phyloP scores from a whole-genome alignment of 2,329 filamentous ascomycete species.

The Dactylellina haptotyla region DNA sequence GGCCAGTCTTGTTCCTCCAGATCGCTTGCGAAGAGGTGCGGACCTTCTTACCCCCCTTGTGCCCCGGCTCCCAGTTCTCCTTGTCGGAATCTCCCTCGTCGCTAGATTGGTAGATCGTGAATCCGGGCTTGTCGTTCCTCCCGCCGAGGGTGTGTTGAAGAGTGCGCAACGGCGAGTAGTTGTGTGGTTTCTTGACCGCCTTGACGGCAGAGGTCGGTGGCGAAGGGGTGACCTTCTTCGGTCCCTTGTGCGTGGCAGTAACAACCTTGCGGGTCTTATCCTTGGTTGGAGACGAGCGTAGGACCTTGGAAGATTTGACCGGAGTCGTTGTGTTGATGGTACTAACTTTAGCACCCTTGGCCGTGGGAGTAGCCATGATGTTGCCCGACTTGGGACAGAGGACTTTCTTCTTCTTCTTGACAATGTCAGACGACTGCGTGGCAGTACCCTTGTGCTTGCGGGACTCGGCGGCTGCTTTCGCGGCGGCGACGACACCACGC shows the following conservation, averaged over 20 bases:
- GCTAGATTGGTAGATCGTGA: conserved; percentile 51
- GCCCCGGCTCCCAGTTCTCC: conserved; percentile 48
- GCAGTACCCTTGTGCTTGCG: conserved; percentile 26
- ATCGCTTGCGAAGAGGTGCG: conserved; percentile 25
- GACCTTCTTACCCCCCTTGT: conserved; percentile 25
- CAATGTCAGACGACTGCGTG: background rate
- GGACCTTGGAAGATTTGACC: conserved; percentile 23
- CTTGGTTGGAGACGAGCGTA: conserved; percentile 34
- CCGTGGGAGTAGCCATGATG: conserved; percentile 7
- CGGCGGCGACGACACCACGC: conserved; percentile 36
- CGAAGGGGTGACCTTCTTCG: conserved; percentile 44
- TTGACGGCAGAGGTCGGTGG: conserved; percentile 39
- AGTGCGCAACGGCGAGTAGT: conserved; percentile 27
- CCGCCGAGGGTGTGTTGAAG: conserved; percentile 29
- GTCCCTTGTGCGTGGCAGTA: conserved; percentile 38
- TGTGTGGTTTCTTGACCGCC: conserved; percentile 24
- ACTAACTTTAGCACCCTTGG: too few species aligned
- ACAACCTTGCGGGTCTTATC: conserved; percentile 41
- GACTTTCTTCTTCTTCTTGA: conserved; percentile 33
- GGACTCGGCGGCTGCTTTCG: conserved; percentile 41
- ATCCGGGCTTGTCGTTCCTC: conserved; percentile 36
- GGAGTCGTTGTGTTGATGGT: background rate
- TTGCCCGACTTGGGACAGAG: conserved; percentile 30
- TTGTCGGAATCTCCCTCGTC: conserved; percentile 50
- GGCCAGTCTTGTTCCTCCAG: conserved; percentile 25